These are phyloP conservation scores for Leishmania gerbilli DNA, from an alignment of 208 protist species.

Conservation along the genomic window DNA sequence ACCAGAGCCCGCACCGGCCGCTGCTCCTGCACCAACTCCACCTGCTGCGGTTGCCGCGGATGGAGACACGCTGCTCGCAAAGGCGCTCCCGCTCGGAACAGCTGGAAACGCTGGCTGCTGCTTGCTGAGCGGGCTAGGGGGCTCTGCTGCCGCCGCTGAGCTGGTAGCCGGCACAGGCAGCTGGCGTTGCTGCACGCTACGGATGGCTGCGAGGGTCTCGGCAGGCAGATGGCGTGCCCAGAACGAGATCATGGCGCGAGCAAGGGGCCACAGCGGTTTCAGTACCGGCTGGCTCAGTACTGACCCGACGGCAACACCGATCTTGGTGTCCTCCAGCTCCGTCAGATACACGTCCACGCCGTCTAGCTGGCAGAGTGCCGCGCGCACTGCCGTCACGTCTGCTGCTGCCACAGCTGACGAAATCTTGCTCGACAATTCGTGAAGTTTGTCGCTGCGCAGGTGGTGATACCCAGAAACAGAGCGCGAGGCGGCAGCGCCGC, in stretches of 20 bases:
- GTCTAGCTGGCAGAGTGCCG: constrained; percentile 58
- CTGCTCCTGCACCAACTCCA: constrained; percentile 6
- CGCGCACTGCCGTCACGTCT: constrained; percentile 46
- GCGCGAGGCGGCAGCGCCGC: not conserved
- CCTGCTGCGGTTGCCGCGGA: constrained; percentile 10
- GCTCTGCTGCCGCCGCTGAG: constrained; percentile 17
- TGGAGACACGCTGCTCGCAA: constrained; percentile 9
- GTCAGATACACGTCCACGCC: constrained; percentile 49
- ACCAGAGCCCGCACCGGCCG: not conserved
- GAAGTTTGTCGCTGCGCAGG: constrained; percentile 38
- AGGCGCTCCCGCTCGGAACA: constrained; percentile 17
- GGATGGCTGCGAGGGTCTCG: constrained; percentile 65
- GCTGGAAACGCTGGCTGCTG: constrained; percentile 10
- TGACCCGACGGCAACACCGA: constrained; percentile 75
- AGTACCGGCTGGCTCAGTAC: constrained; percentile 47
- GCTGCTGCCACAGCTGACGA: constrained; percentile 36
- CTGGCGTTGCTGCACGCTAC: constrained; percentile 40
- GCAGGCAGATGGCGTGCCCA: constrained; percentile 66
- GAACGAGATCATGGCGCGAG: constrained; percentile 68
- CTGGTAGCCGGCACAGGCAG: not conserved
- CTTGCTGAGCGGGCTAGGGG: constrained; percentile 18
- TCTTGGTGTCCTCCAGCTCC: constrained; percentile 68
- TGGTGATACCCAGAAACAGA: constrained; percentile 9
- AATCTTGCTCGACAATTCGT: constrained; percentile 47
- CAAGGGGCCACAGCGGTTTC: constrained; percentile 65